These are phyloP conservation scores for Leccinum imitatum DNA, from an alignment of 768 basidiomycete species.

Conservation along the genomic window DNA sequence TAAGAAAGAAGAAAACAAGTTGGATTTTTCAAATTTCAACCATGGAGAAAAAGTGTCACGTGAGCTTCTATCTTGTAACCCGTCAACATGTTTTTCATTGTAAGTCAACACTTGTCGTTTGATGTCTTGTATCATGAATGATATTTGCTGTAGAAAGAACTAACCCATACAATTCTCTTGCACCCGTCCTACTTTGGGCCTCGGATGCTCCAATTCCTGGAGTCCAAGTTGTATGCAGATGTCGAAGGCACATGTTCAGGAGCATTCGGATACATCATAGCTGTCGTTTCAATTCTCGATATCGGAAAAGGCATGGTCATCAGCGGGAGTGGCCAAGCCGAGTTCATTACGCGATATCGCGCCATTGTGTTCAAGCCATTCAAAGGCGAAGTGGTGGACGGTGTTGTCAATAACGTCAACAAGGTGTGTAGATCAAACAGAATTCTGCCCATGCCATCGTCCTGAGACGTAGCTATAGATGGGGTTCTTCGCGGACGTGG, in stretches of 20 bases:
- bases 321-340: slow-evolving; percentile 90
- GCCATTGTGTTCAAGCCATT: slow-evolving; percentile 99
- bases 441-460: neutral
- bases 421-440: slow-evolving; percentile 57
- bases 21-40: neutral
- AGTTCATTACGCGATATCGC: slow-evolving; percentile 91
- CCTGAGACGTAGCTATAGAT: slow-evolving; percentile 52
- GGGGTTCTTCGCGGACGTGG: slow-evolving; percentile 98
- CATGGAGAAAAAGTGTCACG: neutral
- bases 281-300: slow-evolving; percentile 85
- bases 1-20: slow-evolving; percentile 18
- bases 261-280: slow-evolving; percentile 92
- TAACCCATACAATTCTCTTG: slow-evolving; percentile 95
- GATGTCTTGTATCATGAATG: slow-evolving; percentile 5
- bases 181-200: slow-evolving; percentile 99
- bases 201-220: slow-evolving; percentile 89
- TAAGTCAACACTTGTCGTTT: slow-evolving; percentile 35
- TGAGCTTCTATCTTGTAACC: neutral
- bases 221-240: slow-evolving; percentile 90
- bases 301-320: slow-evolving; percentile 93
- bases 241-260: slow-evolving; percentile 98
- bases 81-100: slow-evolving; percentile 67
- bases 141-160: slow-evolving; percentile 68
- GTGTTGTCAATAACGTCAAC: slow-evolving; percentile 91
- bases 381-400: slow-evolving; percentile 98